Evolutionary conservation across 2,329 filamentous ascomycete genomes (phyloP), one percentile per base, ranked within the genome.

Genomic region (Chrysoporthe austroafricana): DNA sequence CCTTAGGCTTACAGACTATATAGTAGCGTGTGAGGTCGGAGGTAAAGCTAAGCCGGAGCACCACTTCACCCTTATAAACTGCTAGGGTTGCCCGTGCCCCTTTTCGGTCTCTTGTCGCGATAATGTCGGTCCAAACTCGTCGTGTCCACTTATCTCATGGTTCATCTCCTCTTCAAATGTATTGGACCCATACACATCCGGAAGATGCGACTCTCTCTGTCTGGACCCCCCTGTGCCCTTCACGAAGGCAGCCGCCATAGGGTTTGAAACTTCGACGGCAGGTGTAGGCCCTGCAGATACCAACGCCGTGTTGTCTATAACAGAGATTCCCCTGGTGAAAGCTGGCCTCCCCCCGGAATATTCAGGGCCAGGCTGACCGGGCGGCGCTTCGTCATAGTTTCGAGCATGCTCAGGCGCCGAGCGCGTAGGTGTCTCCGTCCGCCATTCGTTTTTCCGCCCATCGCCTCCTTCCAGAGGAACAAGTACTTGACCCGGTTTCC

Each of bases 281-380:
- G 68, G 68, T 14, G 68, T 69, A 0, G 68, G 68, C 5, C 57
- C 68, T 13, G 68, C 58, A 2, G 68, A 69, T 7, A 66, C 60
- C 9, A 67, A 11, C 4, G 68, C 68, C 11, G 68, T 69, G 48
- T 65, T 63, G 62, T 69, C 68, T 2, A 69, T n/a, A 16, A 65
- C 61, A 11, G 68, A 69, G 5, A 46, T 36, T 11, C 68, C 68
- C 18, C 68, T 59, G 21, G 26, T 67, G 65, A 67, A 69, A 39
- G 60, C 58, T 11, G 68, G 68, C 16, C 62, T 69, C 3, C 42
- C 54, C 13, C 52, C 61, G 18, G 64, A 62, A 7, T 52, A 42
- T 59, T 69, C 67, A 14, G 67, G 64, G 1, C 64, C 64, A 2
- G 64, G 64, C 16, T 60, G 46, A 2, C 64, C 64, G 5, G 64